Conservation (phyloP, 2,329 filamentous ascomycete species). For the Pochonia chlamydosporia region DNA sequence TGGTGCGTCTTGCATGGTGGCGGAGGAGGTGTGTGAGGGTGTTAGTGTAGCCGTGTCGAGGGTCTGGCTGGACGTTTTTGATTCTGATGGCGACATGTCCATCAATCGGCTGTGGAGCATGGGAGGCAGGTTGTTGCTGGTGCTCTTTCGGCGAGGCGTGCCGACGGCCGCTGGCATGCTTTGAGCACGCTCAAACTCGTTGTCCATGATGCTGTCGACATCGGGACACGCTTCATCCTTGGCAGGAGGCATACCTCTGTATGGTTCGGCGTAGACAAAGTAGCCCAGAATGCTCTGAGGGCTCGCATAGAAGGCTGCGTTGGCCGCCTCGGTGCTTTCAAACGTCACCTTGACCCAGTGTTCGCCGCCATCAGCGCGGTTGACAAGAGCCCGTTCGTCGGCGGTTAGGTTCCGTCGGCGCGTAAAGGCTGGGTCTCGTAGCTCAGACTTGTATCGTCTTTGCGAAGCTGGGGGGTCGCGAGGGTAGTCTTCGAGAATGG, state of each 20-base stretch:
- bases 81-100: constrained; percentile 37
- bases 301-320: constrained; percentile 62
- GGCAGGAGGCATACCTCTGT: constrained; percentile 56
- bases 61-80: constrained; percentile 48
- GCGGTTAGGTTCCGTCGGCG: constrained; percentile 59
- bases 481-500: constrained; percentile 90
- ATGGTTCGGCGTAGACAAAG: constrained; percentile 65
- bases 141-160: constrained; percentile 21
- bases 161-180: constrained; percentile 27
- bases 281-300: constrained; percentile 68
- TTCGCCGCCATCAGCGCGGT: constrained; percentile 73
- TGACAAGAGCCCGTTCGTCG: constrained; percentile 72
- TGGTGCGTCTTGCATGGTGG: constrained; percentile 30
- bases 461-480: constrained; percentile 70
- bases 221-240: constrained; percentile 59
- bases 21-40: constrained; percentile 35
- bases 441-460: constrained; percentile 66
- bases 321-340: constrained; percentile 65
- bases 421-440: constrained; percentile 66
- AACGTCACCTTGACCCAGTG: constrained; percentile 92
- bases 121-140: constrained; percentile 24
- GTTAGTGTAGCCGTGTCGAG: constrained; percentile 51
- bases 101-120: constrained; percentile 31
- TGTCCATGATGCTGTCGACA: constrained; percentile 31
- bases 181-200: constrained; percentile 25